phyloP scores from a whole-genome alignment of 352 stramenopile species.

The Globisporangium middletonii region DNA sequence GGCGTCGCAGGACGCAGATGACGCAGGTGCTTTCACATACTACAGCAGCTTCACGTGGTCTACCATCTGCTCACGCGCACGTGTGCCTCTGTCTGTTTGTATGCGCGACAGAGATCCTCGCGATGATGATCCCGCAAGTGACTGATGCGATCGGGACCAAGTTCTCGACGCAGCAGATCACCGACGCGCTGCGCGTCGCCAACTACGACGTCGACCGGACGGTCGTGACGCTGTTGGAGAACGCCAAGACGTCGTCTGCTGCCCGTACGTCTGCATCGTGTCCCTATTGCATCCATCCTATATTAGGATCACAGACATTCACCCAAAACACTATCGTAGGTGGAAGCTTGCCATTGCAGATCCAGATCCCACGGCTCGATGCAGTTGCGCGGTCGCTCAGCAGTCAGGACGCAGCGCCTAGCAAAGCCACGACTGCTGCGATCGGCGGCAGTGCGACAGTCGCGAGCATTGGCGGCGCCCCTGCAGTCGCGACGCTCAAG shows the following conservation, averaged over 20 bases:
- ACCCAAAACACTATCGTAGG: slow-evolving; percentile 1
- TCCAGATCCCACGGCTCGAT: slow-evolving; percentile 60
- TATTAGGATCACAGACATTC: neutral
- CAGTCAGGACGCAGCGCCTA: slow-evolving; percentile 18
- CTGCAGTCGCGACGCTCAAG: no score
- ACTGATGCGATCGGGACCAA: slow-evolving; percentile 39
- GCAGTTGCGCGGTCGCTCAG: slow-evolving; percentile 44
- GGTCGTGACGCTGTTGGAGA: slow-evolving; percentile 68
- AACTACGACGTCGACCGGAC: slow-evolving; percentile 82
- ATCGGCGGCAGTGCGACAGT: slow-evolving; percentile 22
- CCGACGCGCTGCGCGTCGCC: slow-evolving; percentile 51
- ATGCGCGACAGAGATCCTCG: slow-evolving; percentile 37
- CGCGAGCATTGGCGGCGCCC: no score
- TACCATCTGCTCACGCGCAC: neutral
- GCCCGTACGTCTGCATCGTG: slow-evolving; percentile 8
- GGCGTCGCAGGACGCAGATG: slow-evolving; percentile 13
- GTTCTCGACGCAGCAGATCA: slow-evolving; percentile 55
- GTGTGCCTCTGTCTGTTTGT: slow-evolving; percentile 1
- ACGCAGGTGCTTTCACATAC: slow-evolving; percentile 23
- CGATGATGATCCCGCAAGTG: slow-evolving; percentile 51
- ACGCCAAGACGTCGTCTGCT: slow-evolving; percentile 42
- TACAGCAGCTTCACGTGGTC: neutral
- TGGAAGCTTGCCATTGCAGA: slow-evolving; percentile 51
- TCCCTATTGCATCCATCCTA: neutral
- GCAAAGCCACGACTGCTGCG: slow-evolving; percentile 40